phyloP scores from a whole-genome alignment of 2,329 filamentous ascomycete species.

The Colletotrichum destructivum region DNA sequence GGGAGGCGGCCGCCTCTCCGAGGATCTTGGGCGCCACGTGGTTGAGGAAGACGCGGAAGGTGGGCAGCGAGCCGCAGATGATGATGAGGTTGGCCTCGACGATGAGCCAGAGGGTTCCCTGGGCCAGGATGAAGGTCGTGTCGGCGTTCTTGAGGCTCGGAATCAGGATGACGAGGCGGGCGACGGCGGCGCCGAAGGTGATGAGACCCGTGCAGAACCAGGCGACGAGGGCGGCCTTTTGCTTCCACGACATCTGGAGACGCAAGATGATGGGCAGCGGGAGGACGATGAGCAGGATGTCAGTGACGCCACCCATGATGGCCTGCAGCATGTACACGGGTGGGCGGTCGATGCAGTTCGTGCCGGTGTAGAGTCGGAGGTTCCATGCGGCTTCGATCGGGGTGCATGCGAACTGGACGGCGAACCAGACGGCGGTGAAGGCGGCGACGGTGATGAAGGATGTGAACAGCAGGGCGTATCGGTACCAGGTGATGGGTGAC shows the following conservation, averaged over 20 bases:
- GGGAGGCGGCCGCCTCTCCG: conserved; percentile 30
- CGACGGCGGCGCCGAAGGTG: conserved; percentile 24
- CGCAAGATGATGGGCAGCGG: too few species aligned
- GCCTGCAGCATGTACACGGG: too few species aligned
- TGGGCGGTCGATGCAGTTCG: too few species aligned
- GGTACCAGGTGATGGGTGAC: conserved; percentile 48
- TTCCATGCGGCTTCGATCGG: conserved; percentile 53
- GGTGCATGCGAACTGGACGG: conserved; percentile 52
- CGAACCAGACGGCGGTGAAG: conserved; percentile 51
- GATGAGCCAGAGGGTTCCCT: conserved; percentile 42
- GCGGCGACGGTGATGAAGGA: conserved; percentile 47
- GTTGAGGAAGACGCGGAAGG: conserved; percentile 55
- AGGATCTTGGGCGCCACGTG: conserved; percentile 54
- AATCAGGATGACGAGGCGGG: conserved; percentile 25
- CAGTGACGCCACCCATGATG: too few species aligned
- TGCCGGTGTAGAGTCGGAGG: too few species aligned
- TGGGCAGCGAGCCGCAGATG: conserved; percentile 57
- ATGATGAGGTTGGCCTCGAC: conserved; percentile 58
- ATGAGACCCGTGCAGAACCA: conserved; percentile 61
- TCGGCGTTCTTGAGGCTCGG: neutral
- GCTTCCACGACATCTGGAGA: conserved; percentile 54
- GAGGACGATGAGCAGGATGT: too few species aligned
- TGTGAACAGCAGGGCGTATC: conserved; percentile 48
- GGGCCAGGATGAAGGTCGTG: neutral
- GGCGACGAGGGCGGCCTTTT: conserved; percentile 60